phyloP scores from a whole-genome alignment of 352 stramenopile genomes.

The Phytophthora cryptogea region DNA sequence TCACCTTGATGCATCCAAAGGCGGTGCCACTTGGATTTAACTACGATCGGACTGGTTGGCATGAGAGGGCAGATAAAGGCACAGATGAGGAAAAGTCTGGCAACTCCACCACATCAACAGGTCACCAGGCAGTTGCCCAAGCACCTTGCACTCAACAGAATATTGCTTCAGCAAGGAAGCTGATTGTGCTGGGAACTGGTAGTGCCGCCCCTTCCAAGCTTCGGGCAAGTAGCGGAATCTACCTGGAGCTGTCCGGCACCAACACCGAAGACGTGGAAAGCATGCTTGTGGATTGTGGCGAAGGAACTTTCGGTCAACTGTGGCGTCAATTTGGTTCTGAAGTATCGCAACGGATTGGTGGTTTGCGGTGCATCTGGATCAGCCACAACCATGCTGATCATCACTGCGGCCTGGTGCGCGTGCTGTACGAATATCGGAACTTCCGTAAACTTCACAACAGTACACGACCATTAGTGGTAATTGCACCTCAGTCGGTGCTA shows the following conservation, averaged over 20 bases:
- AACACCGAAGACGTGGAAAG: conserved; percentile 20
- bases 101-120: not conserved
- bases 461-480: conserved; percentile 34
- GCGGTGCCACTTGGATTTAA: conserved; percentile 25
- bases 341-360: conserved; percentile 43
- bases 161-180: conserved; percentile 5
- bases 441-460: conserved; percentile 21
- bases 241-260: conserved; percentile 59
- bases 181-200: conserved; percentile 96
- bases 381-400: conserved; percentile 98
- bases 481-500: conserved; percentile 61
- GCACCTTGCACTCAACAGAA: not conserved
- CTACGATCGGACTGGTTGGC: conserved; percentile 55
- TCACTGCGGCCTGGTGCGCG: conserved; percentile 93
- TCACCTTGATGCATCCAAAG: conserved; percentile 30
- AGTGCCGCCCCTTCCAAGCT: conserved; percentile 97
- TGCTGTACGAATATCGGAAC: conserved; percentile 75
- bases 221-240: conserved; percentile 95
- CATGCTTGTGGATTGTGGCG: conserved; percentile 95
- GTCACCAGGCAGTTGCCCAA: not conserved
- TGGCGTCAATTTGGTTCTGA: conserved; percentile 57
- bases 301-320: conserved; percentile 95
- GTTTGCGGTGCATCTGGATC: conserved; percentile 94
- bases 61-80: conserved; percentile 12
- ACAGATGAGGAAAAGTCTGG: conserved; percentile 21